A percentile compares a stretch with the other conserved stretches of the same genome.
phyloP scores from a whole-genome alignment of 2,329 filamentous ascomycete species.

The Aspergillus amoenus region DNA sequence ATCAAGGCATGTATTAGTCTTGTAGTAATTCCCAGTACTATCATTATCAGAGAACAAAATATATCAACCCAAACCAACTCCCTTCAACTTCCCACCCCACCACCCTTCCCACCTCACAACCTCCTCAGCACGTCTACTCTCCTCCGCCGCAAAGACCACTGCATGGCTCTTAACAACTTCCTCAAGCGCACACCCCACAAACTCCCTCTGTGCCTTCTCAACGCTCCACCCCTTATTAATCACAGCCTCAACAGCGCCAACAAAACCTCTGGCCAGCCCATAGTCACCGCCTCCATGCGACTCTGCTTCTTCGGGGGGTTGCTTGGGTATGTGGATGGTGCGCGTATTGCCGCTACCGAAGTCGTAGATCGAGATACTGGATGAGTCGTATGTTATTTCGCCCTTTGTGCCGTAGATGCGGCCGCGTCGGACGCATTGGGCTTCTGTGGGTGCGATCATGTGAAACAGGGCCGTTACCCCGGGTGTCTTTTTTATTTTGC shows the following conservation, averaged over 20 bases:
- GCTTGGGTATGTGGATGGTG: slow-evolving; percentile 59
- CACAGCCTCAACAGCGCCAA: slow-evolving; percentile 76
- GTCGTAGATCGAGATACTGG: slow-evolving; percentile 71
- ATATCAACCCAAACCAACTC: background rate
- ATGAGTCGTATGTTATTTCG: slow-evolving; percentile 82
- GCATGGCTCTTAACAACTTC: slow-evolving; percentile 89
- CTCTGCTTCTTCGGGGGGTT: slow-evolving; percentile 55
- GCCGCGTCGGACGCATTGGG: slow-evolving; percentile 81
- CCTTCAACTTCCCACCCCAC: slow-evolving; percentile 62
- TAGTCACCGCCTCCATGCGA: slow-evolving; percentile 75
- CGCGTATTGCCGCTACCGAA: slow-evolving; percentile 60
- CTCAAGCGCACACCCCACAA: slow-evolving; percentile 79
- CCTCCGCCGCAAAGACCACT: slow-evolving; percentile 90
- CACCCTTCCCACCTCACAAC: slow-evolving; percentile 74
- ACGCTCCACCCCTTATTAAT: slow-evolving; percentile 68
- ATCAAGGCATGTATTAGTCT: no score
- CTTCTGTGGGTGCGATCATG: slow-evolving; percentile 88
- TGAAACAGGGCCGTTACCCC: slow-evolving; percentile 85
- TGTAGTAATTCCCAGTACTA: no score
- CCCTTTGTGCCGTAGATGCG: slow-evolving; percentile 83
- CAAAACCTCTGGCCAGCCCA: slow-evolving; percentile 78
- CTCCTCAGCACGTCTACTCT: slow-evolving; percentile 68
- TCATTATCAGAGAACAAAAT: background rate
- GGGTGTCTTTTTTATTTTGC: slow-evolving; percentile 40
- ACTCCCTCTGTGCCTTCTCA: slow-evolving; percentile 68